These are phyloP conservation scores for Rhynchospora tenuis DNA, from an alignment of 176 grass and related monocot genomes.

Conservation along the genomic window DNA sequence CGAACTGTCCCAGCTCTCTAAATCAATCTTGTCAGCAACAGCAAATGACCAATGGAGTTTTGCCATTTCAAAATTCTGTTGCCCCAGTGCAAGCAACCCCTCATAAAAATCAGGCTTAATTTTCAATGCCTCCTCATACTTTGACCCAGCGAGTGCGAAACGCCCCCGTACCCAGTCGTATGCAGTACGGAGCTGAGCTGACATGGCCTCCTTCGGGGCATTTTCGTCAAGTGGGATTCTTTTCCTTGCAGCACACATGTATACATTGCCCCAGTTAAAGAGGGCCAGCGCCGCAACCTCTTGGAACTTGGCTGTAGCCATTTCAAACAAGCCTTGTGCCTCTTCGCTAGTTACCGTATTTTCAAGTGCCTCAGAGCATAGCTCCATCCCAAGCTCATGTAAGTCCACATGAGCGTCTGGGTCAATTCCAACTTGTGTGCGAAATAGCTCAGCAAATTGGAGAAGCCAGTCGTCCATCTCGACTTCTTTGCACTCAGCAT, in stretches of 20 bases:
- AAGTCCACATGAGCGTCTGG: conserved; percentile 89
- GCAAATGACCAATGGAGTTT: conserved; percentile 97
- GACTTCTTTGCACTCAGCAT: conserved; percentile 93
- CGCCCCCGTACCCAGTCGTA: conserved; percentile 83
- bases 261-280: conserved; percentile 98
- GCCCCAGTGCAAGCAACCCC: conserved; percentile 92
- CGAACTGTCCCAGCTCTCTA: conserved; percentile 65
- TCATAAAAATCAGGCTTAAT: conserved; percentile 99
- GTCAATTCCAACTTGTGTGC: conserved; percentile 93
- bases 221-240: conserved; percentile 88
- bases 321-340: conserved; percentile 75
- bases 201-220: conserved; percentile 61
- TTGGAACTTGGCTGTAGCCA: conserved; percentile 88
- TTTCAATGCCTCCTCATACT: conserved; percentile 72
- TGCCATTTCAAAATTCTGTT: conserved; percentile 94
- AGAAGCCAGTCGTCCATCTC: conserved; percentile 97
- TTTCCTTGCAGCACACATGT: conserved; percentile 96
- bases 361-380: conserved; percentile 89
- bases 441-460: conserved; percentile 91
- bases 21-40: conserved; percentile 76
- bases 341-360: conserved; percentile 77
- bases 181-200: conserved; percentile 60
- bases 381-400: conserved; percentile 95
- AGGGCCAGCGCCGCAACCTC: conserved; percentile 84
- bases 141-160: conserved; percentile 68